phyloP scores from a whole-genome alignment of 2,329 filamentous ascomycete genomes.

The Penicillium sumatraense region DNA sequence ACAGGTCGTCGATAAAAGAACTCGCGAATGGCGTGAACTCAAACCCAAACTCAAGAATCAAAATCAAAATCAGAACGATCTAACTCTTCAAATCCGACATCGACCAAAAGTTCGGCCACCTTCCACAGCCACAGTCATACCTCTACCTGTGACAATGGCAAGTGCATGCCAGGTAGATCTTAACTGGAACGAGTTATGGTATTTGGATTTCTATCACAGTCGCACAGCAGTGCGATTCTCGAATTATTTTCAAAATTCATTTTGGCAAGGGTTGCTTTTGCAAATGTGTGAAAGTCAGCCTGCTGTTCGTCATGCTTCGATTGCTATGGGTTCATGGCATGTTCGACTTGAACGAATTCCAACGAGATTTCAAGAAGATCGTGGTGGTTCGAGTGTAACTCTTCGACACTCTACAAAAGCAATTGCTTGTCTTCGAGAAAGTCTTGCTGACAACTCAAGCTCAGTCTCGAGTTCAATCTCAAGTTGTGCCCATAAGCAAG shows the following conservation, averaged over 20 bases:
- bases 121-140: not conserved
- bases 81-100: not conserved
- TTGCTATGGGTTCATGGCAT: not conserved
- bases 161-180: not conserved
- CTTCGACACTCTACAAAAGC: not conserved
- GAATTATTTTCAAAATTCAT: not conserved
- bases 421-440: conserved; percentile 1
- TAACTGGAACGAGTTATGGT: not conserved
- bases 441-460: not conserved
- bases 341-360: not conserved
- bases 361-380: not conserved
- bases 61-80: not conserved
- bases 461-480: too few species aligned
- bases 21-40: not conserved
- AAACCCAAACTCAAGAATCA: too few species aligned
- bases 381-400: not conserved
- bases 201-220: not conserved
- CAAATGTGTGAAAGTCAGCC: conserved; percentile 1
- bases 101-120: not conserved
- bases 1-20: not conserved
- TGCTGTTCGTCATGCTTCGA: not conserved
- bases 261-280: not conserved
- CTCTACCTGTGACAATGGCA: not conserved
- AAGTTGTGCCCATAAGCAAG: not conserved
- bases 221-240: not conserved